Base-by-base conservation (phyloP, 2,329 filamentous ascomycete species). In the Botrytis galanthina region DNA sequence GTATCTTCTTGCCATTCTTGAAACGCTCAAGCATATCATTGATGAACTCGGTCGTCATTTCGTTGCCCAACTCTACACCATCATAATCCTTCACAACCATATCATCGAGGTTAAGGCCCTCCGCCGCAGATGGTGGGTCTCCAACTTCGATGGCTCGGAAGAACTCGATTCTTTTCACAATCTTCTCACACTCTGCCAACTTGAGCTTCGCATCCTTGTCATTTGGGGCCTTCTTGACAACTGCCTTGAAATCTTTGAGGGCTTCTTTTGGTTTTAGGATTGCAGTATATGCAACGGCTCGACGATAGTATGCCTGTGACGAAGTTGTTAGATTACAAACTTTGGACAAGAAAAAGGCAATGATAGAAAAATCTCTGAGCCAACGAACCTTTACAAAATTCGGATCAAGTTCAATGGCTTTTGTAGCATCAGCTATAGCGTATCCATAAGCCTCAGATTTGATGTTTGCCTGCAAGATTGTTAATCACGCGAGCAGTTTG, bases 11-110 rank as follows among this genome's bases (percentile, higher is more conserved):
- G 81, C 96, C 96, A 69, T 89, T 91, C 88, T 97, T 97, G 88
- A 99, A 99, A 46, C 96, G 87, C 82, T 96, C 89, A 73, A 94
- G 95, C 95, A 98, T 98, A 84, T 99, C 95, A 79, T 97, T 93
- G 79, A 99, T 93, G 81, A 99, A 99, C 79, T 98, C 95, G 78
- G 95, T 89, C 1, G 95, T 98, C 94, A 99, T 99, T 81, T 92
- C 87, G 70, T 91, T 88, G 57, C 88, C 91, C 71, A 99, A 85
- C 73, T 87, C 87, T 35, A 90, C 91, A 75, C 96, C 96, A 80
- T 99, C 96, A 80, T 99, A 99, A 72, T 87, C 87, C 35, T 90
- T 85, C 75, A 98, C 95, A 29, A 99, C 90, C 83, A 99, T 98
- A 72, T 91, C 88, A 74, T 96, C 94, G 74, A 99, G 83, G 80